A percentile compares a stretch with the other conserved stretches of the same genome.
Conservation (phyloP, 139 green algal genomes). For the Tetraselmis chui region DNA sequence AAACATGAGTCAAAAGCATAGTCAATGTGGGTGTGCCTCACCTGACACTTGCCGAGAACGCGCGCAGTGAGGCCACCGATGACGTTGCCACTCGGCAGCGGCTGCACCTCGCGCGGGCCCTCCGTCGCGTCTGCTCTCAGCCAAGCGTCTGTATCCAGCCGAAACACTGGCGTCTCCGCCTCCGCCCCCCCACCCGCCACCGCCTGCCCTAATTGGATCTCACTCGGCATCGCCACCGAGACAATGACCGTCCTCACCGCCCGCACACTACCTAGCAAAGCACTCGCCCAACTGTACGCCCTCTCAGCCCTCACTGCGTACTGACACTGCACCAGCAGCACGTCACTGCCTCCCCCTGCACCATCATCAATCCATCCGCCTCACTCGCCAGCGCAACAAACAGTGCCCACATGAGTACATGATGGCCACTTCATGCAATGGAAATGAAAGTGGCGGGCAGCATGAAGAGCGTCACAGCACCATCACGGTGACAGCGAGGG, state of each 20-base stretch:
- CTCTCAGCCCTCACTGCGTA: neutral
- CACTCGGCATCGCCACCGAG: neutral
- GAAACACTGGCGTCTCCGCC: neutral
- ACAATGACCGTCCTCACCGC: neutral
- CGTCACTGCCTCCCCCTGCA: neutral
- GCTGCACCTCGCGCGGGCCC: neutral
- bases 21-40: conserved; percentile 12
- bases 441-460: too few relatives aligned
- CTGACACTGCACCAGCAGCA: neutral
- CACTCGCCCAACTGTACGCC: neutral
- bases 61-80: conserved; percentile 31
- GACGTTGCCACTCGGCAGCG: conserved; percentile 31
- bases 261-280: neutral
- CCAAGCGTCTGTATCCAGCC: neutral
- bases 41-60: conserved; percentile 30
- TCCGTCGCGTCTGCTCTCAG: neutral
- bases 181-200: too few relatives aligned
- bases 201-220: too few relatives aligned
- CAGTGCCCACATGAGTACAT: too few relatives aligned
- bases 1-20: too few relatives aligned
- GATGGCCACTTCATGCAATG: too few relatives aligned
- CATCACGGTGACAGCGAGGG: too few relatives aligned
- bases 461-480: too few relatives aligned
- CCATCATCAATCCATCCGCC: too few relatives aligned
- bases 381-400: too few relatives aligned